A percentile compares a stretch with the other conserved stretches of the same genome.
phyloP scores from a whole-genome alignment of 805 yeast species.

The Metschnikowia borealis region DNA sequence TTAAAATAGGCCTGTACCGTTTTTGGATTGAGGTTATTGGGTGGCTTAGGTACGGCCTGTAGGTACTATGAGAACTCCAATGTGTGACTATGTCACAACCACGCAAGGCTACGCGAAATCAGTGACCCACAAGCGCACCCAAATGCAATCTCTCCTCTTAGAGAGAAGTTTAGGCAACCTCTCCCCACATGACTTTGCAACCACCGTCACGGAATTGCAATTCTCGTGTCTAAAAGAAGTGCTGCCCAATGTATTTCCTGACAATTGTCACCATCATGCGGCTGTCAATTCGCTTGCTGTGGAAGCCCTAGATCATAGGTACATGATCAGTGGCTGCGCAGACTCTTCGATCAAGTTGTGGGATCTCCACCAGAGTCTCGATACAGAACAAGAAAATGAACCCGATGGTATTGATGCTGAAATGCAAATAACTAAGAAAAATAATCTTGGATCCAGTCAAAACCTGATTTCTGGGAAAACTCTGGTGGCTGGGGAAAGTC shows the following conservation, averaged over 20 bases:
- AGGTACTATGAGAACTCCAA: no score
- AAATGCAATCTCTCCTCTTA: slow-evolving; percentile 36
- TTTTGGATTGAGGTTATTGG: no score
- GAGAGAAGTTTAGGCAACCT: slow-evolving; percentile 30
- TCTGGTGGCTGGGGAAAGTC: no score
- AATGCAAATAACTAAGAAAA: no score
- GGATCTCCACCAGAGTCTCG: slow-evolving; percentile 40
- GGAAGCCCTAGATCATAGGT: slow-evolving; percentile 45
- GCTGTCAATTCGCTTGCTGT: slow-evolving; percentile 57
- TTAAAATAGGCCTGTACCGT: no score
- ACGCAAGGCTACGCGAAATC: no score
- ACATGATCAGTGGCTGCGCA: slow-evolving; percentile 66
- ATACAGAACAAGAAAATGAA: background rate
- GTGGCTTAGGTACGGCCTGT: no score
- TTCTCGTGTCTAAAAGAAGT: slow-evolving; percentile 30
- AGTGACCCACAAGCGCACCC: background rate
- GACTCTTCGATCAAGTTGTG: slow-evolving; percentile 67
- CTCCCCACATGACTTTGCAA: slow-evolving; percentile 31
- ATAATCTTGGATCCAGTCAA: background rate
- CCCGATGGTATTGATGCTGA: no score
- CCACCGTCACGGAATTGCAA: slow-evolving; percentile 34
- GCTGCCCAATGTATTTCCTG: slow-evolving; percentile 33
- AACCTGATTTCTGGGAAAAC: no score
- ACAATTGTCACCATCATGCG: slow-evolving; percentile 45
- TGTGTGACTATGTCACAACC: background rate